These are phyloP conservation scores for Trichoderma sp. DNA, from an alignment of 2,329 filamentous ascomycete genomes.

Conservation along the genomic window DNA sequence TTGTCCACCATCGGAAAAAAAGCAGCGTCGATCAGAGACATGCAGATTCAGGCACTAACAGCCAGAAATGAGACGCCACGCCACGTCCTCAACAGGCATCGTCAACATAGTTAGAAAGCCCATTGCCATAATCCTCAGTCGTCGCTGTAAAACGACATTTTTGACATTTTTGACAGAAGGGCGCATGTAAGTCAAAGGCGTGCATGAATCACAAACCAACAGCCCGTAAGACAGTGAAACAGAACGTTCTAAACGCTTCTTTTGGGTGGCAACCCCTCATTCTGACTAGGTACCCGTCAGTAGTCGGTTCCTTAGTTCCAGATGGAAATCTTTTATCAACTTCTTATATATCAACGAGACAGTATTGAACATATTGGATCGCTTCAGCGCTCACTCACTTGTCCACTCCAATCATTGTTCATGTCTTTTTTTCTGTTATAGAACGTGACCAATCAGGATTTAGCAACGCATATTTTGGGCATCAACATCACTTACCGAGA, in stretches of 20 bases:
- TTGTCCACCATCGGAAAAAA: background rate
- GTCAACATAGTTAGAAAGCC: background rate
- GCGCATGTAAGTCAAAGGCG: background rate
- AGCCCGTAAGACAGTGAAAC: background rate
- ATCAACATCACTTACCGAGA: background rate
- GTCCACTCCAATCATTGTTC: background rate
- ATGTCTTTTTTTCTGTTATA: background rate
- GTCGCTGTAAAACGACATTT: background rate
- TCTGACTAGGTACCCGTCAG: background rate
- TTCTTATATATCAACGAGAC: background rate
- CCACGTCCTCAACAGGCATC: background rate
- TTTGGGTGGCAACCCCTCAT: background rate
- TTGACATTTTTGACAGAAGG: background rate
- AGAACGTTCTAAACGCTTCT: slow-evolving; percentile 12
- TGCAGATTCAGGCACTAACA: background rate
- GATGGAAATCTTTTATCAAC: background rate
- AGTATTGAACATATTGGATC: background rate
- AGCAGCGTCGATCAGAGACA: background rate
- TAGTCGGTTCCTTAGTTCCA: background rate
- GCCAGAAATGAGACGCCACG: background rate
- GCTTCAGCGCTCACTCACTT: background rate
- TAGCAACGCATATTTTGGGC: background rate
- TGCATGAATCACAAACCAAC: background rate
- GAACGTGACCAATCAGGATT: background rate
- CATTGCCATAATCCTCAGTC: background rate